Conservation (phyloP, 169 alveolate genomes). For the Cryptosporidium sp. region DNA sequence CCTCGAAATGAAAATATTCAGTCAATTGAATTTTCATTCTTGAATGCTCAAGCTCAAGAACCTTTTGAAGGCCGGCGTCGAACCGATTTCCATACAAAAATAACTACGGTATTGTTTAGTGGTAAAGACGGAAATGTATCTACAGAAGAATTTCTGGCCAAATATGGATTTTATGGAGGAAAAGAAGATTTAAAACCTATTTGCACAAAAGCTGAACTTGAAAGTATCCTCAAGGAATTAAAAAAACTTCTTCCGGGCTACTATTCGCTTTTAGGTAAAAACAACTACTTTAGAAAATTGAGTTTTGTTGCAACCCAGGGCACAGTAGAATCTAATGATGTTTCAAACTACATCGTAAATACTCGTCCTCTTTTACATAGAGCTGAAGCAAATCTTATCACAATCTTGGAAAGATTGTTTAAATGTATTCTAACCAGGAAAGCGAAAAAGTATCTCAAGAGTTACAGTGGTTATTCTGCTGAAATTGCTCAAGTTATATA, state of each 20-base stretch:
- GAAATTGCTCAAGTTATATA: background rate
- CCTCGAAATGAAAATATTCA: background rate
- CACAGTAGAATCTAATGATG: background rate
- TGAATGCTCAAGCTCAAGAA: background rate
- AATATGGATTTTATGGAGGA: background rate
- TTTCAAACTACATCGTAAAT: background rate
- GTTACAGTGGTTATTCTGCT: background rate
- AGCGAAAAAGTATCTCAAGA: background rate
- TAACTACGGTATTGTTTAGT: background rate
- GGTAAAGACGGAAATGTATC: background rate
- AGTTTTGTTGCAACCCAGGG: background rate
- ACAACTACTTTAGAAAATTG: background rate
- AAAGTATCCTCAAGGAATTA: background rate
- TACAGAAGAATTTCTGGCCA: background rate
- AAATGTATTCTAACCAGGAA: background rate
- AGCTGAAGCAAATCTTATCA: background rate
- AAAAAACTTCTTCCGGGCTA: background rate
- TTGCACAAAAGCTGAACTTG: background rate
- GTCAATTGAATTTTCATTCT: background rate
- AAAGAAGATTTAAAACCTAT: background rate
- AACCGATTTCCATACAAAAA: background rate
- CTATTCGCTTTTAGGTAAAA: slow-evolving; percentile 2
- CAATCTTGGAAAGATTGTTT: background rate
- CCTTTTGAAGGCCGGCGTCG: background rate
- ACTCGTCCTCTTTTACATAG: background rate